Conservation (phyloP, 352 stramenopile species). For the Pythium vanterpoolii region DNA sequence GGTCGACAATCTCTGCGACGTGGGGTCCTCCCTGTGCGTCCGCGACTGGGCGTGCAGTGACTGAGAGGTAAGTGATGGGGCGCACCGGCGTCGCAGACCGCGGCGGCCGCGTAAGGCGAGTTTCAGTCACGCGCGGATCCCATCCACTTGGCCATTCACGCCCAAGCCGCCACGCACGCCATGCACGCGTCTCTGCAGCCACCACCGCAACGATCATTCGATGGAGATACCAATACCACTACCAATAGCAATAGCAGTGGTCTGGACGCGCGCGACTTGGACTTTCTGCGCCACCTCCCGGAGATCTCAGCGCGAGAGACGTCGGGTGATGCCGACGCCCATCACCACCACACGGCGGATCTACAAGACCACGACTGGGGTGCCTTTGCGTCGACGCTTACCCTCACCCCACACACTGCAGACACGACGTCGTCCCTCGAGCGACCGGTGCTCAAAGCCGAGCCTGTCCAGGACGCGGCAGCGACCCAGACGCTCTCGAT, state of each 20-base stretch:
- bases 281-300: slow-evolving; percentile 21
- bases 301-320: slow-evolving; percentile 10
- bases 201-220: background rate
- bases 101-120: slow-evolving; percentile 9
- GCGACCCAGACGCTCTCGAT: background rate
- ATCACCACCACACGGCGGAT: background rate
- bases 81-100: slow-evolving; percentile 1
- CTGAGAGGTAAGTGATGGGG: slow-evolving; percentile 20
- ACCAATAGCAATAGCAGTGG: background rate
- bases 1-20: slow-evolving; percentile 4
- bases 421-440: background rate
- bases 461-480: background rate
- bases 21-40: background rate
- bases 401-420: background rate
- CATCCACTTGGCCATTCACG: slow-evolving; percentile 5
- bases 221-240: background rate
- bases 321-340: background rate
- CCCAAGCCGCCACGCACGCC: background rate
- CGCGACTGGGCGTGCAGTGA: slow-evolving; percentile 17
- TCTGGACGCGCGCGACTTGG: slow-evolving; percentile 15
- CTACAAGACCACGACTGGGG: slow-evolving; percentile 15
- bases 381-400: slow-evolving; percentile 17
- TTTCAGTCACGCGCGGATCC: slow-evolving; percentile 21
- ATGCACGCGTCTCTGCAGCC: slow-evolving; percentile 5
- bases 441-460: background rate